Base-by-base conservation (phyloP, 2,329 filamentous ascomycete species). In the Chaetomium sp. region DNA sequence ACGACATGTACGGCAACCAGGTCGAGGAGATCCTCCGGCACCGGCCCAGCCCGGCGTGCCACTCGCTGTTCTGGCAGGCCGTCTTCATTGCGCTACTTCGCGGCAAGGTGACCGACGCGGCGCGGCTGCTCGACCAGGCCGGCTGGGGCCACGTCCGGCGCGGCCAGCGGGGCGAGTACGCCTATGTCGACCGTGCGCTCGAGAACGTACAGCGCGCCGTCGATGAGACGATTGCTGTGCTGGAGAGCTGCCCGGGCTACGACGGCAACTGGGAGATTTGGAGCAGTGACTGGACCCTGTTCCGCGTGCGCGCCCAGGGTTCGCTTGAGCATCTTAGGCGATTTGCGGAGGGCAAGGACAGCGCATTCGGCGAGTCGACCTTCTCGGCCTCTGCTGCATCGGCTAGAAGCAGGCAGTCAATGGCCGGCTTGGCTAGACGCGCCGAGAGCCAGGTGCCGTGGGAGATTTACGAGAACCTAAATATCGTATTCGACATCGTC, bases 401-500 rank as follows among this genome's bases (percentile, higher is more conserved):
- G 42, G 70, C 74, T 45, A 70, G 79, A 72, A 74, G 82, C 72
- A 70, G 81, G 72, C 72, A 83, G 73, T 78, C 86, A 70, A 76
- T 87, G 72, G 87, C 88, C 6, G 87, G 90, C 60, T 76, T 90
- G 83, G 78, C 90, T 77, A 75, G 91, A 80, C 91, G 90, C 77
- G 93, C 92, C 1, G 91, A 93, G 72, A 96, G 91, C 73, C 88
- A 89, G 70, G 89, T 97, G 38, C 94, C 93, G 0, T 97, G 91
- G 91, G 87, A 90, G 27, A 87, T 98, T 31, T 97, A 96, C 75
- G 90, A 97, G 74, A 92, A 90, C 70, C 80, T 98, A 60, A 87
- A 90, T 69, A 87, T 87, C 13, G 79, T 97, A 6, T 97, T 97
- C 74, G 88, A 89, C 38, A 89, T 96, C 66, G 79, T 96, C 1